Percentiles rank a stretch among this genome's conserved stretches.
Conservation (phyloP, 2,329 filamentous ascomycete genomes). For the Sporothrix humicola region DNA sequence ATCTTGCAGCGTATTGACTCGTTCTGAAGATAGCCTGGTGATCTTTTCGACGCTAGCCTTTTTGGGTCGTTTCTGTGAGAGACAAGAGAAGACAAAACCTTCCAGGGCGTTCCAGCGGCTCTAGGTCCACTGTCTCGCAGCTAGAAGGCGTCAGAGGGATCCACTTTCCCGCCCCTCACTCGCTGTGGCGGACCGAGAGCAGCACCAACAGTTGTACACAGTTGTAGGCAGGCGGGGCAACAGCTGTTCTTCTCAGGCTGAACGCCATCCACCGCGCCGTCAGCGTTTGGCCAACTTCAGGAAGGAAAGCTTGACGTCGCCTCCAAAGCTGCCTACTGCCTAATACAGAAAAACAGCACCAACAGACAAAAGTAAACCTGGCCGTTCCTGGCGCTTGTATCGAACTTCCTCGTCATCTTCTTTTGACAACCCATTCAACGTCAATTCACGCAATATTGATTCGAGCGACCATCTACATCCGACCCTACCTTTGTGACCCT, state of each 20-base stretch:
- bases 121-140: background rate
- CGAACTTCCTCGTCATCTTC: background rate
- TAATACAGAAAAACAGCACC: background rate
- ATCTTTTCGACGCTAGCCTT: slow-evolving; percentile 30
- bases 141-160: background rate
- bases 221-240: background rate
- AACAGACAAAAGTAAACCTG: too few species aligned
- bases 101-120: slow-evolving; percentile 10
- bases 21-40: background rate
- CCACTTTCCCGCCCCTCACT: slow-evolving; percentile 18
- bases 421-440: background rate
- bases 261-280: background rate
- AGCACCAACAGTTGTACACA: background rate
- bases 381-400: background rate
- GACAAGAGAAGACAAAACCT: background rate
- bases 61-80: background rate
- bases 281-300: background rate
- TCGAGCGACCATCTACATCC: background rate
- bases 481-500: background rate
- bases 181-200: background rate
- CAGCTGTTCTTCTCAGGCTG: slow-evolving; percentile 2
- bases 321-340: slow-evolving; percentile 35
- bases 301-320: slow-evolving; percentile 34
- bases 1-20: background rate
- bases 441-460: background rate